Conservation (phyloP, 306 rosid genomes). For the Medicago arabica region DNA sequence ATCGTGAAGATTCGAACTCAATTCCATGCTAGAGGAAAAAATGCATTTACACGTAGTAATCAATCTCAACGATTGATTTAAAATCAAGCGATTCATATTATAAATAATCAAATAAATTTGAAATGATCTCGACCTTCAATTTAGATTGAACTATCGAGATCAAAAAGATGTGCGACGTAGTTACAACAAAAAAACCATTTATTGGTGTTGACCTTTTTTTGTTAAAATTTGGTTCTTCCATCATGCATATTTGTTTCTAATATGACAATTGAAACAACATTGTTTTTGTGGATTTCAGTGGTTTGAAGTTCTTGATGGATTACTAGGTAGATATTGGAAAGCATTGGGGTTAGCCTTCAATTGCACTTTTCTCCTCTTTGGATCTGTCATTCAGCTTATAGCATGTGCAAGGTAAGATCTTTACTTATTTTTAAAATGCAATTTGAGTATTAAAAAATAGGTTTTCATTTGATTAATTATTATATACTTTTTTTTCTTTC, state of each 20-base stretch:
- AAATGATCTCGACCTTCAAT: no score
- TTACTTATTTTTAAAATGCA: not conserved
- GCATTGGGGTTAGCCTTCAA: constrained; percentile 87
- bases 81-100: no score
- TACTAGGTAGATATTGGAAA: constrained; percentile 90
- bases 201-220: no score
- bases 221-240: not conserved
- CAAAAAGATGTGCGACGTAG: no score
- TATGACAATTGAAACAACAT: not conserved
- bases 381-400: constrained; percentile 97
- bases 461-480: constrained; percentile 5
- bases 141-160: no score
- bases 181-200: no score
- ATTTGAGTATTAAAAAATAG: constrained; percentile 22
- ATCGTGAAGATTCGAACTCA: no score
- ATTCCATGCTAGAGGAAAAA: no score
- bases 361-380: constrained; percentile 94
- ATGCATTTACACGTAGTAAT: no score
- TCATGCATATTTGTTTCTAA: constrained; percentile 31
- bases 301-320: constrained; percentile 98
- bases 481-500: not conserved
- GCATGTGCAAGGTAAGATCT: constrained; percentile 87
- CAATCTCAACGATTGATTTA: no score
- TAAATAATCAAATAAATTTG: no score
- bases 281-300: constrained; percentile 64